phyloP scores from a whole-genome alignment of 192 early-diverging fungal genomes.

The Globomyces pollinis-pini region DNA sequence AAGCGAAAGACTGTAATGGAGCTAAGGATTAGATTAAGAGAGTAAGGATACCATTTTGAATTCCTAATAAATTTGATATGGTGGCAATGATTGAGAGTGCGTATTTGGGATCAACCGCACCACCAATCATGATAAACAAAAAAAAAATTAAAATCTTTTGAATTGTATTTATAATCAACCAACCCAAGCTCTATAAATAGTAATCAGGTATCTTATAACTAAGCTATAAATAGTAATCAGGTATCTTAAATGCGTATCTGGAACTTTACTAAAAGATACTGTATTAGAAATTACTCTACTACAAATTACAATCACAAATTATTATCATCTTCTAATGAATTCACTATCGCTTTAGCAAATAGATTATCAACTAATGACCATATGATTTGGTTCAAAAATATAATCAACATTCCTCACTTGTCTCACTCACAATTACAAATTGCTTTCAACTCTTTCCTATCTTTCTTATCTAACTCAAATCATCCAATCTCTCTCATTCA shows the following conservation, averaged over 20 bases:
- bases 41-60: not conserved
- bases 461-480: too few species aligned
- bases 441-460: too few species aligned
- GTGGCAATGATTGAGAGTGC: not conserved
- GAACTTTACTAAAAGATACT: not conserved
- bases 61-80: not conserved
- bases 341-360: too few species aligned
- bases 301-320: too few species aligned
- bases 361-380: too few species aligned
- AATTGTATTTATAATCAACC: not conserved
- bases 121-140: not conserved
- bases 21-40: too few species aligned
- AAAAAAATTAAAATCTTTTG: not conserved
- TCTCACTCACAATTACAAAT: too few species aligned
- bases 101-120: constrained; percentile 3
- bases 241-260: not conserved
- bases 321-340: too few species aligned
- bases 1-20: not conserved
- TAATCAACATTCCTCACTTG: too few species aligned
- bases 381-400: too few species aligned
- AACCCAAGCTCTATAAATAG: too few species aligned
- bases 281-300: not conserved
- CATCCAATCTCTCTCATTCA: too few species aligned
- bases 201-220: not conserved
- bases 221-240: not conserved